Base-by-base conservation (phyloP, 179 eudicot genomes). In the Actinidia polygama region DNA sequence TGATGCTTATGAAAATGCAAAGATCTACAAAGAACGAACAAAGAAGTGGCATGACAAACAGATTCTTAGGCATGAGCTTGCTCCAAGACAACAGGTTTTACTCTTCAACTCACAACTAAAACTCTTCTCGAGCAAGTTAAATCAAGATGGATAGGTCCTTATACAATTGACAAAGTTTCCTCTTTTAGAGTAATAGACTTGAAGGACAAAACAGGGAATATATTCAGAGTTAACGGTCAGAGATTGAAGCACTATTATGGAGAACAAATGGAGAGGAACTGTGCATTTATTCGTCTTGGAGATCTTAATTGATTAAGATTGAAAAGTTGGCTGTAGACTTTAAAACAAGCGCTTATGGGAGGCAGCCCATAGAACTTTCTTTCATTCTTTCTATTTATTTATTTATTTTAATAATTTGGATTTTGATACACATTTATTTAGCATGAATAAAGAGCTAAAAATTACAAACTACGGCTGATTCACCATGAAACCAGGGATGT, bases 281-380 rank as follows among this genome's bases (percentile, higher is more conserved):
- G 0, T 54, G 18, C 58, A 54, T 9, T 54, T 8, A 54, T 54
- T 54, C 58, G 15, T 54, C 58, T 54, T 54, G 58, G 58, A 54
- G 58, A 54, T 9, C 58, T 1, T 9, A 54, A 21, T n/a, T n/a
- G n/a, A n/a, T n/a, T n/a, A n/a, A n/a, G n/a, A n/a, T 63, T 21
- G 36, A 21, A 63, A 23, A 23, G 24, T 23, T 19, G 30, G 26
- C 23, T 63, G 68, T 63, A 63, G 68, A 21, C 68, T 63, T 63
- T 63, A 54, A 63, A 63, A 63, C 36, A 63, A 63, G 68, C 30
- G 68, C 68, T 63, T 63, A 63, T 63, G 68, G 68, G 68, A 63
- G 68, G 68, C 30, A 63, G 36, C 68, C 68, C 68, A 63, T 23
- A 63, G 68, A 21, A 59, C 11, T 63, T 63, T 63, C 36, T 63